A percentile compares a stretch with the other conserved stretches of the same genome.
Evolutionary conservation across 2,329 filamentous ascomycete genomes (phyloP).

Genomic region (Trichoderma sp.): DNA sequence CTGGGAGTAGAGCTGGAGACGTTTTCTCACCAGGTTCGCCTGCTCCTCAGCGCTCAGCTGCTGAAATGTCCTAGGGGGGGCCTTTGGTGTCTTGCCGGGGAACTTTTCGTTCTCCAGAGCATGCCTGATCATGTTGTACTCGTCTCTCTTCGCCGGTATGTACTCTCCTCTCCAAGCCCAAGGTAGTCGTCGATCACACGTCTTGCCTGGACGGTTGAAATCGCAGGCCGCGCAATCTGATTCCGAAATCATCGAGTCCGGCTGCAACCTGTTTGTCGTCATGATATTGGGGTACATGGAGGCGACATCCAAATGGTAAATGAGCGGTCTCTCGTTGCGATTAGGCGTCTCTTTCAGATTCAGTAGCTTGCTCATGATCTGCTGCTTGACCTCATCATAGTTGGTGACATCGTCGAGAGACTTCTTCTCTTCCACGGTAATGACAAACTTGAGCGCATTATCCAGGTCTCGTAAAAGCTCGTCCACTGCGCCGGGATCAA

Average conservation of each 20-base stretch:
- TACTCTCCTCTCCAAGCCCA: conserved; percentile 99
- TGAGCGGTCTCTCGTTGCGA: conserved; percentile 80
- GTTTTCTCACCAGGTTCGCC: conserved; percentile 76
- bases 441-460: conserved; percentile 83
- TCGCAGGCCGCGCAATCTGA: conserved; percentile 96
- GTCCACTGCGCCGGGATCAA: conserved; percentile 88
- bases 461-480: conserved; percentile 86
- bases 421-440: conserved; percentile 82
- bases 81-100: conserved; percentile 73
- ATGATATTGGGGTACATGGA: conserved; percentile 99
- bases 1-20: conserved; percentile 89
- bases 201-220: conserved; percentile 97
- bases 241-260: conserved; percentile 98
- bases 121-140: conserved; percentile 98
- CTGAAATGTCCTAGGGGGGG: conserved; percentile 73
- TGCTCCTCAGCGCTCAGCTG: conserved; percentile 84
- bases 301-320: conserved; percentile 97
- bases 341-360: conserved; percentile 81
- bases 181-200: conserved; percentile 88
- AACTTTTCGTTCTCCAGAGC: conserved; percentile 91
- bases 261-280: conserved; percentile 97
- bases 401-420: conserved; percentile 76
- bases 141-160: conserved; percentile 90
- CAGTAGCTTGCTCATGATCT: conserved; percentile 73
- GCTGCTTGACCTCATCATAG: conserved; percentile 79